These are phyloP conservation scores for Arthrobotrys pseudoclavata DNA, from an alignment of 2,329 filamentous ascomycete genomes.

Conservation along the genomic window DNA sequence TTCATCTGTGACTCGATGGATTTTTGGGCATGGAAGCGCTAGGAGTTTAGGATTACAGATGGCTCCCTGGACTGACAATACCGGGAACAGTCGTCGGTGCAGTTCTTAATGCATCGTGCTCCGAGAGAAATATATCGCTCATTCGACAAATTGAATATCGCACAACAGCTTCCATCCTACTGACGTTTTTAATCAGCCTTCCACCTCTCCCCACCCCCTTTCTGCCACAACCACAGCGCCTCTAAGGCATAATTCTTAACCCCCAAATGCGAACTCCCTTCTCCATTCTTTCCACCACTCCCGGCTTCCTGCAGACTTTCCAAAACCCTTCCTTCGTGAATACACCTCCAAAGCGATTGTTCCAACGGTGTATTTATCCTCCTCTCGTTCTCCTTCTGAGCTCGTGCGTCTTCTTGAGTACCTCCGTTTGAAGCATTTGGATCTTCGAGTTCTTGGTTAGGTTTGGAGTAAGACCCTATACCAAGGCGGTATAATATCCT, in stretches of 20 bases:
- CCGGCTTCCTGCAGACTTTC: constrained; percentile 83
- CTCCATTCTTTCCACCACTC: constrained; percentile 73
- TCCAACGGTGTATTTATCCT: constrained; percentile 75
- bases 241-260: constrained; percentile 88
- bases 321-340: constrained; percentile 82
- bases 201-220: constrained; percentile 63
- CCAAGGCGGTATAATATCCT: constrained; percentile 87
- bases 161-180: background rate
- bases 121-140: background rate
- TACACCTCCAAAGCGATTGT: constrained; percentile 83
- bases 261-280: constrained; percentile 74
- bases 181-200: constrained; percentile 60
- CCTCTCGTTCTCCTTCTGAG: constrained; percentile 74
- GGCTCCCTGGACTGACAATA: too few species aligned
- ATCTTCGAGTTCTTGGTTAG: background rate
- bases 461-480: constrained; percentile 68
- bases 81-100: too few species aligned
- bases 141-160: background rate
- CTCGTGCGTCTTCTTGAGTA: constrained; percentile 61
- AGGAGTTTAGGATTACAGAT: too few species aligned
- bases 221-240: constrained; percentile 77
- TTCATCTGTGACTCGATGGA: too few species aligned
- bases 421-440: background rate
- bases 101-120: too few species aligned
- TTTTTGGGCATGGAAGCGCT: too few species aligned